phyloP scores from a whole-genome alignment of 768 basidiomycete species.

The Amylocystis lapponica region DNA sequence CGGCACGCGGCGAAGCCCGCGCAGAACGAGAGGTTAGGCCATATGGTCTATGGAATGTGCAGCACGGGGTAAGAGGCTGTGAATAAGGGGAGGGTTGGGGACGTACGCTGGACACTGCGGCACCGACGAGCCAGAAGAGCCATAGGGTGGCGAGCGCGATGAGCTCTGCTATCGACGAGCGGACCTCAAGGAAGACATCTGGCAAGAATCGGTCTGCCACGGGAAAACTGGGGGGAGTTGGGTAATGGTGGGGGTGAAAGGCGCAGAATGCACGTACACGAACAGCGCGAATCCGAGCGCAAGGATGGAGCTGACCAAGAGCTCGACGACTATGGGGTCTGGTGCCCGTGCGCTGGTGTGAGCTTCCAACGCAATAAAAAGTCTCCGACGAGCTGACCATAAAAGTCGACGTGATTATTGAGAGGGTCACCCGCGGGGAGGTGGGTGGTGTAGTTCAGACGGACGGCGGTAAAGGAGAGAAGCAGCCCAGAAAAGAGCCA shows the following conservation, averaged over 20 bases:
- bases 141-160: constrained; percentile 17
- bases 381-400: constrained; percentile 4
- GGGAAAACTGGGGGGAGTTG: neutral
- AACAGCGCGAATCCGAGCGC: constrained; percentile 14
- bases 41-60: constrained; percentile 16
- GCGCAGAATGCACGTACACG: constrained; percentile 16
- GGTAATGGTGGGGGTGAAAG: neutral
- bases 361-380: neutral
- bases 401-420: constrained; percentile 24
- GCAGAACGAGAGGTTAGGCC: constrained; percentile 24
- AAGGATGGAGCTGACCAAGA: constrained; percentile 22
- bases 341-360: neutral
- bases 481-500: constrained; percentile 19
- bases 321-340: constrained; percentile 25
- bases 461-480: constrained; percentile 16
- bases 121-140: constrained; percentile 26
- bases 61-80: neutral
- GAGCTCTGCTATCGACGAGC: constrained; percentile 13
- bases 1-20: constrained; percentile 20
- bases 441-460: constrained; percentile 23
- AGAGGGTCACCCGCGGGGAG: constrained; percentile 21
- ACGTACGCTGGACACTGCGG: constrained; percentile 21
- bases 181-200: neutral
- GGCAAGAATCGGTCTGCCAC: neutral
- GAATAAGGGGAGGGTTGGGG: too few relatives aligned